Percentiles rank a stretch among this genome's conserved stretches.
Evolutionary conservation across 305 asterid genomes (phyloP).

Genomic region (Fraxinus albicans): DNA sequence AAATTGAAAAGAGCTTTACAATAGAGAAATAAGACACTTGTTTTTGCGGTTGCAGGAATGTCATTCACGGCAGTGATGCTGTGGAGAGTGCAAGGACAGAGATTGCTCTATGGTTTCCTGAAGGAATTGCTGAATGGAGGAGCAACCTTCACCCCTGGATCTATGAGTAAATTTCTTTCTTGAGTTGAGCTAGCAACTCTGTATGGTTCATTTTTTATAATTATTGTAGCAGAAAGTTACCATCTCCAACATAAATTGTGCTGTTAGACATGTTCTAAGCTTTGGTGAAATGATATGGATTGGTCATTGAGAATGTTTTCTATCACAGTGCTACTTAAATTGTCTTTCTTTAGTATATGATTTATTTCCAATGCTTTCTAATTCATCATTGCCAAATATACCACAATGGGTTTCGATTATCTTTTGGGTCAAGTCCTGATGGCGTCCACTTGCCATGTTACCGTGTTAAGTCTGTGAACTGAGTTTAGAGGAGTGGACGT

Average conservation of each 20-base stretch:
- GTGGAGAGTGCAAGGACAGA: constrained; percentile 90
- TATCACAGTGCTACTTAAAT: neutral
- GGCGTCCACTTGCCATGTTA: neutral
- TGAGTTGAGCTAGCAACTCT: neutral
- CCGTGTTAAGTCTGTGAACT: no score
- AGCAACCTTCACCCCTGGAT: constrained; percentile 85
- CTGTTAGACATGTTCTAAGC: neutral
- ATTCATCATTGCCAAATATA: no score
- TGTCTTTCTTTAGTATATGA: neutral
- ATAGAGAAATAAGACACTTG: neutral
- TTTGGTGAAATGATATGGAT: neutral
- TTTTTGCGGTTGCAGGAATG: constrained; percentile 49
- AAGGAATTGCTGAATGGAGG: constrained; percentile 79
- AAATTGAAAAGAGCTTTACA: neutral
- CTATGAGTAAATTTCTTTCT: constrained; percentile 42
- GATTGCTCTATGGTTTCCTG: constrained; percentile 95
- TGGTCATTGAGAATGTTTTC: neutral
- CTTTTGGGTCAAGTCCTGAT: neutral
- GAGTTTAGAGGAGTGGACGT: no score
- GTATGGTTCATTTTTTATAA: neutral
- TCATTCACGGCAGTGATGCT: constrained; percentile 87
- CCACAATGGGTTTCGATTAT: neutral
- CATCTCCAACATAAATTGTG: neutral
- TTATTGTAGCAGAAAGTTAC: neutral
- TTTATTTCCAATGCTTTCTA: neutral